Conservation (phyloP, 148 eudicot genomes). For the Vaccinium macrocarpon region DNA sequence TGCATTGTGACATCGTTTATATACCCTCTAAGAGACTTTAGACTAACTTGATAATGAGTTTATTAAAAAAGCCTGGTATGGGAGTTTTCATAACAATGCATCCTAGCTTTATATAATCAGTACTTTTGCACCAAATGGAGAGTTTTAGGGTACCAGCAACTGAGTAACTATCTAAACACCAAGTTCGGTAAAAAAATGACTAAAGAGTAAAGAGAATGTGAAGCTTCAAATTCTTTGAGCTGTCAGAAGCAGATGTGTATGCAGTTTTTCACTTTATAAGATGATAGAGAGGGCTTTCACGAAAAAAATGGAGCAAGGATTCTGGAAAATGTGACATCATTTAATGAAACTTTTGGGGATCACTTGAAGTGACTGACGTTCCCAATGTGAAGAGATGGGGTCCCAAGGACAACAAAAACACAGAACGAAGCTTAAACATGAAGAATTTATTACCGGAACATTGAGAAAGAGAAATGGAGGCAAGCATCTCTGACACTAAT, state of each 20-base stretch:
- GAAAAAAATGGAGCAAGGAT: constrained; percentile 1
- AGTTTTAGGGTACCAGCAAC: background rate
- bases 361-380: background rate
- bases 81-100: background rate
- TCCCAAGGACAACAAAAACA: background rate
- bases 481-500: background rate
- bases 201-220: background rate
- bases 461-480: background rate
- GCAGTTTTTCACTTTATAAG: background rate
- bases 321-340: background rate
- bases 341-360: background rate
- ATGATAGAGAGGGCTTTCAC: background rate
- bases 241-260: background rate
- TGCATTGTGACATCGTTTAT: background rate
- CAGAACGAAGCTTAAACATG: background rate
- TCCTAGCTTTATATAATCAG: background rate
- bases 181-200: background rate
- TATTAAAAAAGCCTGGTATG: background rate
- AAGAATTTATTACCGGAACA: background rate
- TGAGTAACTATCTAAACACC: background rate
- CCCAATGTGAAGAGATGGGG: background rate
- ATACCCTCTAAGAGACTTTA: background rate
- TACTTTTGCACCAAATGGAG: background rate
- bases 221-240: background rate
- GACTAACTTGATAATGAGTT: background rate